These are phyloP conservation scores for Benincasa hispida DNA, from an alignment of 306 rosid species.

Conservation along the genomic window DNA sequence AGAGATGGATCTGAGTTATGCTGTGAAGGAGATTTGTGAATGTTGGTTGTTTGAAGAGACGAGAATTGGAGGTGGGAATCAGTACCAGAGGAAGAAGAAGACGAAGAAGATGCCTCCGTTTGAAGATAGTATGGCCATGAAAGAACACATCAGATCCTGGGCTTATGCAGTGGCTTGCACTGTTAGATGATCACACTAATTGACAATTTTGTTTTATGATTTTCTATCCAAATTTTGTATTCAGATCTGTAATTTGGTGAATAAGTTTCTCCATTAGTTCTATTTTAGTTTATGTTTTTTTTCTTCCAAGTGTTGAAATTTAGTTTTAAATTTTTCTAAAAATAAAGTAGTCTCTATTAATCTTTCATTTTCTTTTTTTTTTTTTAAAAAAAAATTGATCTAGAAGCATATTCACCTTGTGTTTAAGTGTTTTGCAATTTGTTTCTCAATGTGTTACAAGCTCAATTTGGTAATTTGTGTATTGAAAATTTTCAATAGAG, in stretches of 20 bases:
- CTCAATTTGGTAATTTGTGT: no score
- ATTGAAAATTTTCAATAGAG: no score
- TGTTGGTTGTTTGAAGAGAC: not conserved
- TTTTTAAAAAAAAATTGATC: no score
- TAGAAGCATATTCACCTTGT: no score
- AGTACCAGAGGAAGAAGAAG: not conserved
- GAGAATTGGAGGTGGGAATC: not conserved
- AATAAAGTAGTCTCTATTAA: no score
- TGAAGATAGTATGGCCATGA: slow-evolving; percentile 48
- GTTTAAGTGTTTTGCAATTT: no score
- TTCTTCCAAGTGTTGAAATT: no score
- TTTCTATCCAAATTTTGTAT: not conserved
- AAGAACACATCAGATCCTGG: slow-evolving; percentile 61
- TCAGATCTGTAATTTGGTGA: not conserved
- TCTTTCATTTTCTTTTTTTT: no score
- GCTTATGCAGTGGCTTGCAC: slow-evolving; percentile 58
- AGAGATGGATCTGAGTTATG: slow-evolving; percentile 19
- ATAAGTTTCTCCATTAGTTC: not conserved
- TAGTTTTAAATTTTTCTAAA: no score
- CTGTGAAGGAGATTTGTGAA: slow-evolving; percentile 7
- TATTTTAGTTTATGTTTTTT: no score
- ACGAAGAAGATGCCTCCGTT: slow-evolving; percentile 25
- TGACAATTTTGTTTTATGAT: not conserved
- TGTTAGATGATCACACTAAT: slow-evolving; percentile 23
- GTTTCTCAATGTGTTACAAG: no score